A percentile compares a stretch with the other conserved stretches of the same genome.
Evolutionary conservation across 352 stramenopile genomes (phyloP).

Genomic region (Poterioochromonas sp.): DNA sequence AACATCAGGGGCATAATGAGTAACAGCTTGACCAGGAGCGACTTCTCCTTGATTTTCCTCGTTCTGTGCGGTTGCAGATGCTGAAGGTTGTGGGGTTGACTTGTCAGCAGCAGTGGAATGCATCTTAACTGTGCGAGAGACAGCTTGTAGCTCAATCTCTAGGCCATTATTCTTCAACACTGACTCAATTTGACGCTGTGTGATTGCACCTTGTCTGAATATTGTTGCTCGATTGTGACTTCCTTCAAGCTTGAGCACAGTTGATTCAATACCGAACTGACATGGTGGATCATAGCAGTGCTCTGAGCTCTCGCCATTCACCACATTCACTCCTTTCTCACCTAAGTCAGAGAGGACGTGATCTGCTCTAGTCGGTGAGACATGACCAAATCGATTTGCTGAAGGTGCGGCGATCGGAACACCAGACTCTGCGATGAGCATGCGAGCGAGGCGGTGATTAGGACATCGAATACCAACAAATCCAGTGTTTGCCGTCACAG

Average conservation of each 20-base stretch:
- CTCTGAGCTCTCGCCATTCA: conserved; percentile 50
- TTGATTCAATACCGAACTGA: conserved; percentile 16
- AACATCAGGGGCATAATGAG: conserved; percentile 88
- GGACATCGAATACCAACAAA: conserved; percentile 93
- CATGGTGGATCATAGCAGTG: conserved; percentile 27
- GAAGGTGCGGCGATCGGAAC: conserved; percentile 92
- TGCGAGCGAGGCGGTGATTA: conserved; percentile 75
- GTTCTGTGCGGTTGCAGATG: conserved; percentile 47
- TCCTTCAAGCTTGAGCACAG: neutral
- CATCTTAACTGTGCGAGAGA: conserved; percentile 49
- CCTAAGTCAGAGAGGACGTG: conserved; percentile 95
- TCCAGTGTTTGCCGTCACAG: conserved; percentile 73
- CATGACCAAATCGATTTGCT: conserved; percentile 97
- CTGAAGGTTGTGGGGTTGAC: conserved; percentile 67
- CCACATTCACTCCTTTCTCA: conserved; percentile 69
- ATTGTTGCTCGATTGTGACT: neutral
- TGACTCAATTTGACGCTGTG: conserved; percentile 46
- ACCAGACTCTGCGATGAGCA: conserved; percentile 68
- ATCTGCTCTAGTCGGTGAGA: conserved; percentile 80
- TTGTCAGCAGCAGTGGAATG: conserved; percentile 75
- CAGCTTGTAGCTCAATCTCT: conserved; percentile 82
- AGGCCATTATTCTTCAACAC: conserved; percentile 75
- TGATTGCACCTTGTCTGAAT: conserved; percentile 2
- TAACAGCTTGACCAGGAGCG: conserved; percentile 83
- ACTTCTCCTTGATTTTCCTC: conserved; percentile 17